phyloP scores from a whole-genome alignment of 495 filamentous ascomycete genomes.

The Lasiosphaeria ovina region DNA sequence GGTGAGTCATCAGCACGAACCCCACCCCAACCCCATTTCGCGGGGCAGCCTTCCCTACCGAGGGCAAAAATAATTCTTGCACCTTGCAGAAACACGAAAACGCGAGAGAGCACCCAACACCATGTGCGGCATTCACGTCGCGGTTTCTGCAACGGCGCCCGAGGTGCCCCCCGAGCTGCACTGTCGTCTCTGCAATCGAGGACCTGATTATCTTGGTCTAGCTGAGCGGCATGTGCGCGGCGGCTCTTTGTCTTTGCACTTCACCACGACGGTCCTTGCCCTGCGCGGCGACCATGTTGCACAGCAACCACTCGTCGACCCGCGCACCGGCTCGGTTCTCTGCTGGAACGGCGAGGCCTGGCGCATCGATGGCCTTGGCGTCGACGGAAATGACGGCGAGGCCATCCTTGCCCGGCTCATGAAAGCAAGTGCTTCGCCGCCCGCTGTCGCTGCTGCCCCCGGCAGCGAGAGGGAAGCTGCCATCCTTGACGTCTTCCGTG shows the following conservation, averaged over 20 bases:
- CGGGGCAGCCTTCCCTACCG: neutral
- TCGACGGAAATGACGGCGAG: conserved; percentile 75
- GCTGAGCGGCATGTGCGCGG: conserved; percentile 27
- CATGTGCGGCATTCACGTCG: conserved; percentile 51
- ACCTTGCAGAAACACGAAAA: no score
- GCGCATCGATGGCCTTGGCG: conserved; percentile 57
- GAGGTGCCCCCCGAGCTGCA: conserved; percentile 30
- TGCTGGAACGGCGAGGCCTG: conserved; percentile 99
- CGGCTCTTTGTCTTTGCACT: conserved; percentile 46
- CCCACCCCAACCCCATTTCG: neutral
- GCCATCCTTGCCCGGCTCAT: conserved; percentile 64
- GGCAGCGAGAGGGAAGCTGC: conserved; percentile 25
- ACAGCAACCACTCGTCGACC: conserved; percentile 69
- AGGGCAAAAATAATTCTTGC: neutral
- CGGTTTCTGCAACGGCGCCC: conserved; percentile 28
- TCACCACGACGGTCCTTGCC: conserved; percentile 82
- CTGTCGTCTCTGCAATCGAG: conserved; percentile 41
- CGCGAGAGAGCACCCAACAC: neutral
- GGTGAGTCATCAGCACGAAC: neutral
- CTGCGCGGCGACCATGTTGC: conserved; percentile 72
- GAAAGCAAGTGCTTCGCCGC: conserved; percentile 37
- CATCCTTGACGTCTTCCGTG: conserved; percentile 54
- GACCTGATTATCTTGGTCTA: conserved; percentile 52
- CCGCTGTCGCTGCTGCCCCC: conserved; percentile 3
- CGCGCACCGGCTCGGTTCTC: conserved; percentile 62